Evolutionary conservation across 2,329 filamentous ascomycete species (phyloP), one percentile per base, ranked within the genome.

Genomic region (Aspergillus tanneri): DNA sequence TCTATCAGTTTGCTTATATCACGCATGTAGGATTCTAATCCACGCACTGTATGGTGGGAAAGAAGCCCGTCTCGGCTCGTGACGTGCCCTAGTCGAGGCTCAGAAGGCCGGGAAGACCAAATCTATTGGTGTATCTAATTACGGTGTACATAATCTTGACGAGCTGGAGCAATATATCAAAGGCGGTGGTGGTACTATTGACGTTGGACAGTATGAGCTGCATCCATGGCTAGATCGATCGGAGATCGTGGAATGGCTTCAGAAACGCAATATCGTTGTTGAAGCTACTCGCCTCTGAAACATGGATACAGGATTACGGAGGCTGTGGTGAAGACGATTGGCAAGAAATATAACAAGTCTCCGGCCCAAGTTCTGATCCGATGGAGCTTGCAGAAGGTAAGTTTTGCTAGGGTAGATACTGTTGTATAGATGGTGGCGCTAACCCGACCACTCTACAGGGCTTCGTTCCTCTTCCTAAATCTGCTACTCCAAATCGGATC

Each of bases 201-300:
- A 83, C 1, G 81, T 92, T 42, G 92, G 92, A 61, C 88, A 93
- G 71, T 85, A 91, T 59, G 86, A 92, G 66, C 79, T 91, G 2
- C 87, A 92, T 53, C 88, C 87, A 0, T 93, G 92, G 78, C 89
- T 91, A 65, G 90, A 86, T 2, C 81, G 85, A 43, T 76, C 74
- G 0, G 76, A 78, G 28, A 90, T 93, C 53, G 79, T 82, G 0
- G 75, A 78, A 10, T 84, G 82, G 57, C 88, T 88, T 61, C 76
- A 81, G 47, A 72, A 80, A 51, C 74, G 91, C 54, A 72, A 75
- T 28, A 90, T 93, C 48, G 71, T 85, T 0, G 77, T 93, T 2
- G 83, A 93, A 69, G 88, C 89, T 95, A 93, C 56, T 87, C 87
- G 5, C 89, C 89, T 5, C 78, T 93, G 2, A 88, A 83, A 3